phyloP scores from a whole-genome alignment of 192 early-diverging fungal genomes.

The Chytriomyces sp. region DNA sequence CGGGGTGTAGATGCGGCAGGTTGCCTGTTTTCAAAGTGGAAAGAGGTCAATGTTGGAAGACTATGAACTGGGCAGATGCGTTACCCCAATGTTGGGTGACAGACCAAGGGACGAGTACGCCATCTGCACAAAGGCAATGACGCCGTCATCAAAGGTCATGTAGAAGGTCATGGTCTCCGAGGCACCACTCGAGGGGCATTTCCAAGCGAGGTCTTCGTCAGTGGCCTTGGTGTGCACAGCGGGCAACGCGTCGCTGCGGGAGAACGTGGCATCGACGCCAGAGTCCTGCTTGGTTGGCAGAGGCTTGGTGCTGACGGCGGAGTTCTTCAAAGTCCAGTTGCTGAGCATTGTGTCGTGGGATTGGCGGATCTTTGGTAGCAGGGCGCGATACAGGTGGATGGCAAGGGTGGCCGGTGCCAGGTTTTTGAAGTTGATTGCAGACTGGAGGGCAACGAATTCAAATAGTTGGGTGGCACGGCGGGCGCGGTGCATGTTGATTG shows the following conservation, averaged over 20 bases:
- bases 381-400: too few species aligned
- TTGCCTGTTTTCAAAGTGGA: conserved; percentile 17
- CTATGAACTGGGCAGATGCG: neutral
- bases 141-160: conserved; percentile 68
- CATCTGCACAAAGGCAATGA: conserved; percentile 78
- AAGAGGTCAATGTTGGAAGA: neutral
- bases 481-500: too few species aligned
- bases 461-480: too few species aligned
- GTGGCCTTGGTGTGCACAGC: neutral
- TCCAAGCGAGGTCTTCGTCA: conserved; percentile 36
- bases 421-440: too few species aligned
- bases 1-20: conserved; percentile 70
- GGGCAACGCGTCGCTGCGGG: neutral
- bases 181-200: conserved; percentile 37
- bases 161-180: conserved; percentile 91
- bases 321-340: too few species aligned
- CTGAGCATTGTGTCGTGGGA: too few species aligned
- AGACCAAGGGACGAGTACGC: conserved; percentile 78
- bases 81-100: conserved; percentile 18
- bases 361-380: too few species aligned
- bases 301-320: too few species aligned
- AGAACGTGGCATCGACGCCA: too few species aligned
- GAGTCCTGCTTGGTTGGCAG: too few species aligned
- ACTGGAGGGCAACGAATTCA: too few species aligned
- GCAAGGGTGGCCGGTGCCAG: too few species aligned